Evolutionary conservation across 768 basidiomycete genomes (phyloP), one percentile per base, ranked within the genome.

Genomic region (Rhizopogon vulgaris): DNA sequence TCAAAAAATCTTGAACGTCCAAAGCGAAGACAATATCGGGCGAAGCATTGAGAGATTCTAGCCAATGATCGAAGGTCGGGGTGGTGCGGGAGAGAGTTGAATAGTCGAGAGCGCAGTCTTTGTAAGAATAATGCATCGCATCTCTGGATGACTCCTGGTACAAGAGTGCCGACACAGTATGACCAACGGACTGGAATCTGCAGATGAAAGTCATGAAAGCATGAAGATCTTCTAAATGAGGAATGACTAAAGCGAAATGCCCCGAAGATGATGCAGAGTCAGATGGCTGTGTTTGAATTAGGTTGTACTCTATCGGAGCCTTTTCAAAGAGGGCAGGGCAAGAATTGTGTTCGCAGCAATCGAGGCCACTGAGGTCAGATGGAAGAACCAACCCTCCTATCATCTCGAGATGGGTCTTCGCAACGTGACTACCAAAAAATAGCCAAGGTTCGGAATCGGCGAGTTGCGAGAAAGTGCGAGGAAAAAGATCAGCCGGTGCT

Each of bases 1-100:
- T 66, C 38, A 70, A 43, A 6, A 43, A 8, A 40, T 64, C 65
- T 46, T 63, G 64, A 18, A 70, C 67, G 17, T 64, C 58, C 51
- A 72, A 59, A 30, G 64, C 60, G 22, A 77, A 51, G 15, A 76
- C 28, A 24, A 76, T 43, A 49, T 75, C 68, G 3, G 68, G 64
- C 5, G 52, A 53, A 22, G 52, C 51, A 38, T 54, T 61, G 24
- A 72, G 40, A 28, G 56, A 53, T 11, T 52, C 39, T 22, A 76
- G 47, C 75, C 74, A 76, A 41, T 63, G 55, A 38, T 58, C 52
- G 27, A 63, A 55, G 24, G 22, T 41, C 8, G 42, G 34, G 9
- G 30, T 32, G 34, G 32, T 56, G 32, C 53, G 49, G 15, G 60
- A 57, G 46, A 41, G 57, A 0, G 30, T 54, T 50, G 54, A 59